These are phyloP conservation scores for Colletotrichum viniferum DNA, from an alignment of 2,329 filamentous ascomycete genomes.

Conservation along the genomic window DNA sequence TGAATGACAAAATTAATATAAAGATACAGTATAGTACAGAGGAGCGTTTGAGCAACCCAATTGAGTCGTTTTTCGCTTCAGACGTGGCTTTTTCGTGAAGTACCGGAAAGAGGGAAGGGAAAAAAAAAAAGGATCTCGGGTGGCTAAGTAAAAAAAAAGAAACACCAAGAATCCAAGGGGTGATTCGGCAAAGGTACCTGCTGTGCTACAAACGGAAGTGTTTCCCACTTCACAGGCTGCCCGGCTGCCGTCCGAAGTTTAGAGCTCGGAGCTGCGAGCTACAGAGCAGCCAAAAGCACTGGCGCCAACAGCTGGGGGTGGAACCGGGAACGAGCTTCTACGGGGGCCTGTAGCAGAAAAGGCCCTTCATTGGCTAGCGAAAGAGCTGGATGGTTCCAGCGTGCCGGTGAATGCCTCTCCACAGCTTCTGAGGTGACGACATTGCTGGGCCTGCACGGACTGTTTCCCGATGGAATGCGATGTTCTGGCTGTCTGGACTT, in stretches of 20 bases:
- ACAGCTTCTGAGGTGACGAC: conserved; percentile 13
- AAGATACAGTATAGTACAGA: not conserved
- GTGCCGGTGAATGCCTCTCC: conserved; percentile 7
- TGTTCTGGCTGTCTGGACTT: not conserved
- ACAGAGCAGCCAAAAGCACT: not conserved
- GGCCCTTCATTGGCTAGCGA: conserved; percentile 1
- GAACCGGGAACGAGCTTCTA: conserved; percentile 1
- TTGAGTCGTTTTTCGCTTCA: not conserved
- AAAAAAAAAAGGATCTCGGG: not conserved
- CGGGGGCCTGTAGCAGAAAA: not conserved
- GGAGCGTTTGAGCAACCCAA: not conserved
- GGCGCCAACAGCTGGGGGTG: not conserved
- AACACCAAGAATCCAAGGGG: not conserved
- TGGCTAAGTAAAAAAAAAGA: not conserved
- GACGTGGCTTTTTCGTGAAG: not conserved
- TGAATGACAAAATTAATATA: not conserved
- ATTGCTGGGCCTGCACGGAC: not conserved
- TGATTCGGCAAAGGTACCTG: not conserved
- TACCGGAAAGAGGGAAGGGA: not conserved
- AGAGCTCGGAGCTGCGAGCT: conserved; percentile 21
- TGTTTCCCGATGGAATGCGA: not conserved
- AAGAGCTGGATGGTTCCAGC: conserved; percentile 7
- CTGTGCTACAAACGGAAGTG: not conserved
- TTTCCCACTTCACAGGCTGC: not conserved
- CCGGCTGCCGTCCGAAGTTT: conserved; percentile 18